A percentile compares a stretch with the other conserved stretches of the same genome.
phyloP scores from a whole-genome alignment of 345 rosid genomes.

The Lagerstroemia speciosa region DNA sequence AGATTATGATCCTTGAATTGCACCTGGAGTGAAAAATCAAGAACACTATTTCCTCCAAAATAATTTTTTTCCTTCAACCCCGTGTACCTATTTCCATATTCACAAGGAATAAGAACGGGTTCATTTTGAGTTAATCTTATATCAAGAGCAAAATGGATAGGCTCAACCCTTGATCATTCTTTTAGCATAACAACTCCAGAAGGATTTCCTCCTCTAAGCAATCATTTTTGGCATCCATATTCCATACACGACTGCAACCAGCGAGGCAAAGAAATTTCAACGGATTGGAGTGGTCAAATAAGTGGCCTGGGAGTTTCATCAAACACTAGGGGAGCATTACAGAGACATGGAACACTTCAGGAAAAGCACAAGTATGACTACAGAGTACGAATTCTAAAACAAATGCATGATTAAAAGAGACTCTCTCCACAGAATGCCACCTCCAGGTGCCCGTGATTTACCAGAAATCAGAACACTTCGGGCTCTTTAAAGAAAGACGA shows the following conservation, averaged over 20 bases:
- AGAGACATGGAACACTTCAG: background rate
- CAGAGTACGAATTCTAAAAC: background rate
- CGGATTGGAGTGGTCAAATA: background rate
- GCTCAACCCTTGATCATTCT: background rate
- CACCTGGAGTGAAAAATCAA: background rate
- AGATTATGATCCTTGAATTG: background rate
- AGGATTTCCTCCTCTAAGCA: background rate
- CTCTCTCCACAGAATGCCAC: background rate
- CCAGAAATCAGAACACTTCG: background rate
- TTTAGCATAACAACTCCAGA: background rate
- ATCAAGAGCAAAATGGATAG: no score
- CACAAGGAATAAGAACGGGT: background rate
- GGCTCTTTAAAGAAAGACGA: background rate
- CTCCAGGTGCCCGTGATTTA: background rate
- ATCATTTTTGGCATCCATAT: background rate
- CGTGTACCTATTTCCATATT: background rate
- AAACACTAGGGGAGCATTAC: constrained; percentile 1
- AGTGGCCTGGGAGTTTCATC: constrained; percentile 2
- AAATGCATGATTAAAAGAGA: background rate
- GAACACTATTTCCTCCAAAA: background rate
- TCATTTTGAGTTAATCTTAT: background rate
- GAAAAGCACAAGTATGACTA: no score
- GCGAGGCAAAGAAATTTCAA: background rate
- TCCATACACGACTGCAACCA: background rate
- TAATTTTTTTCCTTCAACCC: background rate